Conservation (phyloP, 1,284 basidiomycete genomes). For the Cryptococcus floricola region DNA sequence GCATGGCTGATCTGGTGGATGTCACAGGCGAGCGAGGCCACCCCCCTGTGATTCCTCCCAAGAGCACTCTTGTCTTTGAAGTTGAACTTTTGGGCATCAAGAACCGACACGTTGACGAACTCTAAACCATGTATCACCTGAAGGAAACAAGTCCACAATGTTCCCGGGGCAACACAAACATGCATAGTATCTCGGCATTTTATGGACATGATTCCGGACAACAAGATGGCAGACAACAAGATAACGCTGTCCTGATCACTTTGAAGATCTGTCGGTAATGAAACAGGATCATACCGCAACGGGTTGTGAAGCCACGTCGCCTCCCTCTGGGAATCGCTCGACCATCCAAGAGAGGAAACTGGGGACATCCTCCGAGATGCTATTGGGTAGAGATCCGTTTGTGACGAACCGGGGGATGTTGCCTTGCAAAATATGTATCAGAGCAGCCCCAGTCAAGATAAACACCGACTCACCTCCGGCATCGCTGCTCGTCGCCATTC, state of each 20-base stretch:
- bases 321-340: slow-evolving; percentile 24
- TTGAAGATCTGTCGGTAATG: neutral
- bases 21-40: slow-evolving; percentile 56
- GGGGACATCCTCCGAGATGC: slow-evolving; percentile 46
- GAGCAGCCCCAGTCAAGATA: neutral
- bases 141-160: too few relatives aligned
- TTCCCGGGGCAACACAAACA: too few relatives aligned
- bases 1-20: neutral
- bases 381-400: slow-evolving; percentile 38
- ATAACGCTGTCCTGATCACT: too few relatives aligned
- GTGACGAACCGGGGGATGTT: slow-evolving; percentile 46
- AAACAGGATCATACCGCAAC: neutral
- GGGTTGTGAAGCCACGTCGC: slow-evolving; percentile 12
- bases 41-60: slow-evolving; percentile 66
- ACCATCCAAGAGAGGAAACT: slow-evolving; percentile 44
- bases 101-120: slow-evolving; percentile 45
- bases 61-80: slow-evolving; percentile 82
- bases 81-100: slow-evolving; percentile 68
- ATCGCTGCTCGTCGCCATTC: slow-evolving; percentile 46
- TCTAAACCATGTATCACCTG: slow-evolving; percentile 12
- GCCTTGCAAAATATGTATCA: slow-evolving; percentile 13
- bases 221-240: too few relatives aligned
- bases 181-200: too few relatives aligned
- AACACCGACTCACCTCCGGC: slow-evolving; percentile 38
- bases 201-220: too few relatives aligned